phyloP scores from a whole-genome alignment of 2,329 filamentous ascomycete genomes.

The Xylariaceae sp. region DNA sequence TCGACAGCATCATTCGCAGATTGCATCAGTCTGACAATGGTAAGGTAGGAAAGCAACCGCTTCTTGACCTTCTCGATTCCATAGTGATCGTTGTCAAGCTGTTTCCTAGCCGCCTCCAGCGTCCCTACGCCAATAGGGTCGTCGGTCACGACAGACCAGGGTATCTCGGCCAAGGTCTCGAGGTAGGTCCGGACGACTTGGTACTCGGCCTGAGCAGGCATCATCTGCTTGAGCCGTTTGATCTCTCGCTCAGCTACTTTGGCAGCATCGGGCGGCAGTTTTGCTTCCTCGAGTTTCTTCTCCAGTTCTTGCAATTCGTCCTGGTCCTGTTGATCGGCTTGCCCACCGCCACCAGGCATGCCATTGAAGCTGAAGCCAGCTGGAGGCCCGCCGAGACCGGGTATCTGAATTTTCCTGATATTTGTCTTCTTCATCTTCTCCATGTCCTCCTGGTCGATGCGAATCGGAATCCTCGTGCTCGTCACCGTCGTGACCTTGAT shows the following conservation, averaged over 20 bases:
- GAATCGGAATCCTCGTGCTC: conserved; percentile 57
- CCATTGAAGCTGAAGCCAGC: conserved; percentile 31
- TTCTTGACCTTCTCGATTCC: conserved; percentile 97
- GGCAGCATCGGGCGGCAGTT: conserved; percentile 74
- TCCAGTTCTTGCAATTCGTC: conserved; percentile 90
- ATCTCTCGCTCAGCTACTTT: conserved; percentile 91
- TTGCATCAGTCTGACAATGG: conserved; percentile 93
- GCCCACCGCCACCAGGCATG: conserved; percentile 43
- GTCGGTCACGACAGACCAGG: conserved; percentile 79
- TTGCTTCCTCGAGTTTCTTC: conserved; percentile 76
- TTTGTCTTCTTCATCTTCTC: conserved; percentile 42
- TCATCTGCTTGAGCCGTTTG: conserved; percentile 88
- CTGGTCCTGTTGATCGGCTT: conserved; percentile 69
- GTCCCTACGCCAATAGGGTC: conserved; percentile 82
- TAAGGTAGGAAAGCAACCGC: conserved; percentile 87
- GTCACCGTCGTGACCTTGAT: conserved; percentile 78
- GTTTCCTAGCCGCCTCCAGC: conserved; percentile 71
- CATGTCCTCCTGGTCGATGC: conserved; percentile 50
- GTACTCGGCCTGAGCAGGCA: conserved; percentile 91
- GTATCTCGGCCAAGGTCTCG: conserved; percentile 89
- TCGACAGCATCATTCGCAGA: conserved; percentile 80
- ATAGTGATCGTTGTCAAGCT: conserved; percentile 94
- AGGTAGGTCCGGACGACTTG: conserved; percentile 90
- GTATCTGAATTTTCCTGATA: conserved; percentile 16
- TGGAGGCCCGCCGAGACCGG: conserved; percentile 13